Evolutionary conservation across 2,329 filamentous ascomycete species (phyloP).

Genomic region (Remersonia thermophila): DNA sequence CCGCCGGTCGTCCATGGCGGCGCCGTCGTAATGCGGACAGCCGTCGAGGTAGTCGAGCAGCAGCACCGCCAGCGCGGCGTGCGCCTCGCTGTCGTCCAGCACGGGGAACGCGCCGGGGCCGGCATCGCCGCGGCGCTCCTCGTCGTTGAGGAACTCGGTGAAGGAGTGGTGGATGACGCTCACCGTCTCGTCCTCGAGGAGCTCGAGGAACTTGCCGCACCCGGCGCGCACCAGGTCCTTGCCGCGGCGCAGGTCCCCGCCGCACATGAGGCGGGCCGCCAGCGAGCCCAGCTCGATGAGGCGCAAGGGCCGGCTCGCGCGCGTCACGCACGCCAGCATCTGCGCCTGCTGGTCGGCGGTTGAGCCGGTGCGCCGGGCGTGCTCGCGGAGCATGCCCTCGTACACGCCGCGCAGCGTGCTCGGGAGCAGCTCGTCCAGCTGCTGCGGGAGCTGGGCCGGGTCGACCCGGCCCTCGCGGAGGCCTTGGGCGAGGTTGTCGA

Average conservation of each 20-base stretch:
- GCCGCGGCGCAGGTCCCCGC: constrained; percentile 2
- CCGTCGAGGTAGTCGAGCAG: constrained; percentile 1
- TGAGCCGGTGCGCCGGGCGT: constrained; percentile 21
- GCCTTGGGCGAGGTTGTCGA: constrained; percentile 21
- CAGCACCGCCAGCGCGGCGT: constrained; percentile 2
- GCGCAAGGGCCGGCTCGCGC: constrained; percentile 27
- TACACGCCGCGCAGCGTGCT: constrained; percentile 21
- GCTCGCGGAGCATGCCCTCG: constrained; percentile 24
- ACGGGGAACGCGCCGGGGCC: neutral
- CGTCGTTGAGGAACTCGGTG: constrained; percentile 31
- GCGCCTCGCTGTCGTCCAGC: neutral
- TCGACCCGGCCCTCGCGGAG: constrained; percentile 9
- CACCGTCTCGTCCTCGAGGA: constrained; percentile 32
- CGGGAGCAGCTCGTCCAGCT: constrained; percentile 17
- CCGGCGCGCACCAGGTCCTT: constrained; percentile 25
- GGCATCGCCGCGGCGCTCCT: constrained; percentile 6
- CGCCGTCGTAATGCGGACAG: neutral
- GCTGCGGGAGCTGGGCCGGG: constrained; percentile 18
- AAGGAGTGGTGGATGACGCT: constrained; percentile 36
- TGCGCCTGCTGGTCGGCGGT: constrained; percentile 22
- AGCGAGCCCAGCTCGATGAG: constrained; percentile 26
- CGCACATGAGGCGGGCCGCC: constrained; percentile 7
- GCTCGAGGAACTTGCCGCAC: constrained; percentile 31
- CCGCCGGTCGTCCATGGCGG: neutral
- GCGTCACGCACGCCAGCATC: constrained; percentile 28